phyloP scores from a whole-genome alignment of 2,329 filamentous ascomycete species.

The Xylaria hypoxylon region DNA sequence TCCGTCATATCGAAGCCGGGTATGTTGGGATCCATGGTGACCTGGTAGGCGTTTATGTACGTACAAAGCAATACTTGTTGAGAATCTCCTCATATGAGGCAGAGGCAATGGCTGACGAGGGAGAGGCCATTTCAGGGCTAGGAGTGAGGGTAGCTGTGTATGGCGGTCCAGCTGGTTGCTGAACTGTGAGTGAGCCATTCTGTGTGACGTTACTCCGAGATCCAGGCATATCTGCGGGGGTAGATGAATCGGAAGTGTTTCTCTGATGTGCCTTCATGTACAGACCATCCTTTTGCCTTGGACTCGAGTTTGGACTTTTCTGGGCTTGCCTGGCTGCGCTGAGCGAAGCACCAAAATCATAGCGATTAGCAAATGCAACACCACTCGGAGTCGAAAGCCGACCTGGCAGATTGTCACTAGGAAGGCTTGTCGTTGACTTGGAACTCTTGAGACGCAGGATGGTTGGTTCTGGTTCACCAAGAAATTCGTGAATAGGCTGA shows the following conservation, averaged over 20 bases:
- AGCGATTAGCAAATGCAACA: slow-evolving; percentile 89
- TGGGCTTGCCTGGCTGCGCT: slow-evolving; percentile 82
- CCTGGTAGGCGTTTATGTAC: slow-evolving; percentile 63
- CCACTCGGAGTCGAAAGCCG: slow-evolving; percentile 67
- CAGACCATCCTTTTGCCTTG: slow-evolving; percentile 60
- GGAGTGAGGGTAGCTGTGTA: slow-evolving; percentile 25
- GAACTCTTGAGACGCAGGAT: slow-evolving; percentile 77
- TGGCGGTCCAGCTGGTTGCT: slow-evolving; percentile 29
- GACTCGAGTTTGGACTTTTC: slow-evolving; percentile 67
- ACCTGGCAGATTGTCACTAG: slow-evolving; percentile 70
- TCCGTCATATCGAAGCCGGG: slow-evolving; percentile 23
- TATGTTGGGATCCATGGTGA: slow-evolving; percentile 37
- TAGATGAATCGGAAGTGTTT: slow-evolving; percentile 43
- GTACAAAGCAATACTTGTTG: slow-evolving; percentile 99
- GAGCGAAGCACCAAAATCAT: slow-evolving; percentile 95
- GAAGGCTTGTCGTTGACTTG: slow-evolving; percentile 71
- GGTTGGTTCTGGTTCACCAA: slow-evolving; percentile 70
- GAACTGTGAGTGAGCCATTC: slow-evolving; percentile 13
- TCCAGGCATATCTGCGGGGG: slow-evolving; percentile 34
- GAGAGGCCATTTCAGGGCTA: slow-evolving; percentile 61
- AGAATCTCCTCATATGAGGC: slow-evolving; percentile 96
- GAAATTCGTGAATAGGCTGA: slow-evolving; percentile 69
- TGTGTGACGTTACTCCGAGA: slow-evolving; percentile 23
- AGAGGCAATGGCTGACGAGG: slow-evolving; percentile 73
- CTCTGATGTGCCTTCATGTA: slow-evolving; percentile 66